Evolutionary conservation across 2,329 filamentous ascomycete species (phyloP).

Genomic region (Sporothrix dimorphospora): DNA sequence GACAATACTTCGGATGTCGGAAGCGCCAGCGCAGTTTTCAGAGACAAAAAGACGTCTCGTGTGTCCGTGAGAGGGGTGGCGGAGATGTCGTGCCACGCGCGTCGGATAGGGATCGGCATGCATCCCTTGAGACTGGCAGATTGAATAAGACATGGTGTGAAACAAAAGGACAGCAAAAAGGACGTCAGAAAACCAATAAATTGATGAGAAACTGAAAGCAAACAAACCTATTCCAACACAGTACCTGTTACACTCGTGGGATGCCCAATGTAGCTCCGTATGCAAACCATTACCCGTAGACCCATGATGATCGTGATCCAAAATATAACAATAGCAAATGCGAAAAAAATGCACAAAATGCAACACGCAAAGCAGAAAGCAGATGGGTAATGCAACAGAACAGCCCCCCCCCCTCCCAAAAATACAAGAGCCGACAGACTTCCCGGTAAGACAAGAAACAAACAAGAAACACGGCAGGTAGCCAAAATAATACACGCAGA

Average conservation of each 20-base stretch:
- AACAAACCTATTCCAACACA: conserved; percentile 3
- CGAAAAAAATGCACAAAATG: neutral
- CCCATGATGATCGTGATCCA: conserved; percentile 19
- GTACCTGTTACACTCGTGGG: conserved; percentile 19
- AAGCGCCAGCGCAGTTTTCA: neutral
- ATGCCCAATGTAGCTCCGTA: conserved; percentile 20
- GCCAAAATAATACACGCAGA: conserved; percentile 20
- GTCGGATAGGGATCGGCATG: conserved; percentile 13
- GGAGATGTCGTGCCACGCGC: conserved; percentile 3
- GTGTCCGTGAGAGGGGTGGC: neutral
- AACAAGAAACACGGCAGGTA: neutral
- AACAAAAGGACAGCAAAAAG: neutral
- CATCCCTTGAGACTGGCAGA: conserved; percentile 13
- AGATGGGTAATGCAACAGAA: neutral
- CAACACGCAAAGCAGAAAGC: neutral
- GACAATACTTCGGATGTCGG: neutral
- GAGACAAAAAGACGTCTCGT: neutral
- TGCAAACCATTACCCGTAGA: conserved; percentile 15
- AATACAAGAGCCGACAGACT: neutral
- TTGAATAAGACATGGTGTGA: neutral
- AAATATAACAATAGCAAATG: conserved; percentile 4
- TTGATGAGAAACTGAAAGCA: neutral
- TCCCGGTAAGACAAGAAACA: neutral
- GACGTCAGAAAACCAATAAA: neutral
- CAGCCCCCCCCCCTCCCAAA: no score